Percentiles rank a stretch among this genome's conserved stretches.
These are phyloP conservation scores for Solanum piurae DNA, from an alignment of 257 asterid species.

Conservation along the genomic window DNA sequence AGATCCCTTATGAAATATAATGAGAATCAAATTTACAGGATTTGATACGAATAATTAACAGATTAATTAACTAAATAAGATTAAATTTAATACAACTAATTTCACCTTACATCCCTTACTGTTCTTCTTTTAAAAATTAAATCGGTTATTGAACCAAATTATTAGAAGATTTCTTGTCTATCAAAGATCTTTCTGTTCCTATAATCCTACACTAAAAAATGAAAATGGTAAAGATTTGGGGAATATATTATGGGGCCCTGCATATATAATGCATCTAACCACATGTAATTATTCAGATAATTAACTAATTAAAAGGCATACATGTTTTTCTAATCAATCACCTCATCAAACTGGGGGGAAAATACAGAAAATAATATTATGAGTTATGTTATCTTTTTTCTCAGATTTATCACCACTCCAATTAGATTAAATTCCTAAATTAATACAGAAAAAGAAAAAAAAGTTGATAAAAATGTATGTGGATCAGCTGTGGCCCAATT, in stretches of 20 bases:
- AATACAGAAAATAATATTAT: neutral
- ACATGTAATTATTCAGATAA: neutral
- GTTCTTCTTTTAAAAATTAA: neutral
- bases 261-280: neutral
- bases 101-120: neutral
- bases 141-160: neutral
- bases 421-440: neutral
- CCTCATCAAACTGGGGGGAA: neutral
- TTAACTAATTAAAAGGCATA: neutral
- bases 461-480: neutral
- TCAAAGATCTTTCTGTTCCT: neutral
- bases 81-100: neutral
- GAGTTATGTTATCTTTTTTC: neutral
- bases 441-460: neutral
- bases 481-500: neutral
- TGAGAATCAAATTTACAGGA: neutral
- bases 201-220: constrained; percentile 13
- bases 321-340: neutral
- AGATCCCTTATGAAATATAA: neutral
- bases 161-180: constrained; percentile 14
- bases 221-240: constrained; percentile 29
- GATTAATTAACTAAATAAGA: neutral
- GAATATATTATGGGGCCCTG: constrained; percentile 35
- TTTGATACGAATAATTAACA: neutral
- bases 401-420: neutral